Conservation (phyloP, 129 eudicot genomes). For the Gnaphalium uliginosum region DNA sequence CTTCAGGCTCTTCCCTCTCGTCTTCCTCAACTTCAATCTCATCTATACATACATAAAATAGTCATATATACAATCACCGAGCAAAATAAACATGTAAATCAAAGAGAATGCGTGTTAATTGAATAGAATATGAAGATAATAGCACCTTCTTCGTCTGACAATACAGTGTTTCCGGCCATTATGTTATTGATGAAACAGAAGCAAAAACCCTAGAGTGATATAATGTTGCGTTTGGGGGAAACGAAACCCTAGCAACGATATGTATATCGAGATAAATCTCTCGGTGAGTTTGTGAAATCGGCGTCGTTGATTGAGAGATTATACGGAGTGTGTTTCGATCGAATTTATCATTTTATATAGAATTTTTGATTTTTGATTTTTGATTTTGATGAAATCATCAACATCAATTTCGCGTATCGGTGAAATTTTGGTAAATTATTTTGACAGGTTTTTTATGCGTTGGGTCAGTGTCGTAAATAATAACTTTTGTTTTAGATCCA, state of each 20-base stretch:
- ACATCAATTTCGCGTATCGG: no score
- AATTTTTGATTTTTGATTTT: no score
- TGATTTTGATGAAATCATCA: no score
- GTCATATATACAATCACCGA: neutral
- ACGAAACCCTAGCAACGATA: conserved; percentile 17
- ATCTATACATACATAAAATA: conserved; percentile 35
- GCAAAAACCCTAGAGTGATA: conserved; percentile 25
- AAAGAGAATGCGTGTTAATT: neutral
- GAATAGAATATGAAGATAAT: neutral
- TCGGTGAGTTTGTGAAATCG: conserved; percentile 9
- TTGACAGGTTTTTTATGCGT: no score
- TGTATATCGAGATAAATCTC: neutral
- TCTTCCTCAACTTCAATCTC: conserved; percentile 72
- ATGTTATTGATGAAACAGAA: neutral
- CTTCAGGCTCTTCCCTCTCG: conserved; percentile 57
- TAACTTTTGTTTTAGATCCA: no score
- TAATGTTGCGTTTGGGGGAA: neutral
- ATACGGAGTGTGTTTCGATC: neutral
- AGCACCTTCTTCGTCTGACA: conserved; percentile 83
- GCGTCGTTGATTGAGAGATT: neutral
- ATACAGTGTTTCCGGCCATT: conserved; percentile 61
- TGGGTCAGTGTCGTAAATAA: no score
- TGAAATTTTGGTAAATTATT: no score
- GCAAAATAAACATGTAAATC: conserved; percentile 2
- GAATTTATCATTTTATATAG: neutral